Base-by-base conservation (phyloP, 306 rosid genomes). In the Macrotyloma uniflorum region DNA sequence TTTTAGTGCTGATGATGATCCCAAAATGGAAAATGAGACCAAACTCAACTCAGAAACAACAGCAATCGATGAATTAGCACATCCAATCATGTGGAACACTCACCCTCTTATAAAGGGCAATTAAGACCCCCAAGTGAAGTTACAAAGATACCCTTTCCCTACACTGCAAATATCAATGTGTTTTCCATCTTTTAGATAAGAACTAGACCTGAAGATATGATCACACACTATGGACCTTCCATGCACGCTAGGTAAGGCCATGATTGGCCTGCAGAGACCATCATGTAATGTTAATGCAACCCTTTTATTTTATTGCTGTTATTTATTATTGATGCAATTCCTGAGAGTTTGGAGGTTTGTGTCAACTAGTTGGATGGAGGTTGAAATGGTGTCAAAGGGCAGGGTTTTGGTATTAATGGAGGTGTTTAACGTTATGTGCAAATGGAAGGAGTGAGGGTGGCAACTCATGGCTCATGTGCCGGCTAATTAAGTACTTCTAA, bases 191-290 rank as follows among this genome's bases (percentile, higher is more conserved):
- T 55, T 58, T 57, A 61, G 85, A 83, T 67, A 19, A 83, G 40
- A 14, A 75, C 77, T 59, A 1, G 45, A 28, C 30, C 40, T 30
- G 1, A 0, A 14, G 38, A 45, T 24, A 78, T n/a, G 46, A 80
- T 55, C 5, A 5, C 16, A 18, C 18, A 19, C n/a, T 30, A 33
- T 79, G 77, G 57, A 78, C 47, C 58, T 54, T 33, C 72, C 80
- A 81, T 80, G 74, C 86, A 73, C 54, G 69, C 38, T 10, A 32
- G 69, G 72, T 40, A 67, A 54, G 14, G 59, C 26, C 85, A 74
- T 83, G 80, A 40, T 10, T 36, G 74, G 75, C 83, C 86, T 84
- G 75, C 93, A 92, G 93, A 77, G 91, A 86, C 35, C 13, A 30
- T 50, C 72, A 40, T 69, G 74, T 70, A 20, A 0, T 20, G 42